Percentiles rank a stretch among this genome's conserved stretches.
phyloP scores from a whole-genome alignment of 352 stramenopile species.

The Pythium folliculosum region DNA sequence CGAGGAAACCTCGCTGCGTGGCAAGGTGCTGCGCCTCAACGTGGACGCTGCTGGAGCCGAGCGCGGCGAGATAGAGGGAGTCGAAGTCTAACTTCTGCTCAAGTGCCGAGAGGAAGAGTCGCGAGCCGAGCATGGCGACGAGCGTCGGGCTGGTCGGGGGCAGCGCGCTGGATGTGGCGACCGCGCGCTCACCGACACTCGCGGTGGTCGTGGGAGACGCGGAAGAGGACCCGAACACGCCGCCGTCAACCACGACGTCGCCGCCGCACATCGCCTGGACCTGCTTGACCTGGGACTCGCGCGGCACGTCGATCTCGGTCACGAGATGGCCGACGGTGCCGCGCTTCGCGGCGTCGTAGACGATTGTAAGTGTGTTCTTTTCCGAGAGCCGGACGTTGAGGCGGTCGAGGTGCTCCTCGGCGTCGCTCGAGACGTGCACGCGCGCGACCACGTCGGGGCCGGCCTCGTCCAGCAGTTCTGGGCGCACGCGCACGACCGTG shows the following conservation, averaged over 20 bases:
- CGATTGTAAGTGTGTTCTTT: not conserved
- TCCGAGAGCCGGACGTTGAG: not conserved
- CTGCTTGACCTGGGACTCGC: constrained; percentile 2
- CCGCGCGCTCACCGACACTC: not conserved
- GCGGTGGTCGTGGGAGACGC: not conserved
- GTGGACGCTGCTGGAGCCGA: no score
- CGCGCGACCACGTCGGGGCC: constrained; percentile 1
- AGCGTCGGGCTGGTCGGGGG: no score
- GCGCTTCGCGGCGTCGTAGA: not conserved
- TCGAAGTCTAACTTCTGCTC: no score
- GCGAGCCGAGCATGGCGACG: no score
- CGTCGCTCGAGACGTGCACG: constrained; percentile 15
- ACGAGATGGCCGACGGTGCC: not conserved
- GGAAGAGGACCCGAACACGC: no score
- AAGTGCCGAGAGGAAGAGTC: no score
- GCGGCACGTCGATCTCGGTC: constrained; percentile 8
- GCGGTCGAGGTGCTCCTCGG: not conserved
- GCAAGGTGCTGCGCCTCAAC: no score
- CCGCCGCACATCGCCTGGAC: constrained; percentile 2
- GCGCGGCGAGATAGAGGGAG: no score
- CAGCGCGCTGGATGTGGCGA: no score
- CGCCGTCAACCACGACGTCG: constrained; percentile 1
- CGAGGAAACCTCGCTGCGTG: no score
- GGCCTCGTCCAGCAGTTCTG: not conserved
- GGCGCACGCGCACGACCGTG: constrained; percentile 2